Conservation (phyloP, 1,284 basidiomycete species). For the Trichosporon sp. region DNA sequence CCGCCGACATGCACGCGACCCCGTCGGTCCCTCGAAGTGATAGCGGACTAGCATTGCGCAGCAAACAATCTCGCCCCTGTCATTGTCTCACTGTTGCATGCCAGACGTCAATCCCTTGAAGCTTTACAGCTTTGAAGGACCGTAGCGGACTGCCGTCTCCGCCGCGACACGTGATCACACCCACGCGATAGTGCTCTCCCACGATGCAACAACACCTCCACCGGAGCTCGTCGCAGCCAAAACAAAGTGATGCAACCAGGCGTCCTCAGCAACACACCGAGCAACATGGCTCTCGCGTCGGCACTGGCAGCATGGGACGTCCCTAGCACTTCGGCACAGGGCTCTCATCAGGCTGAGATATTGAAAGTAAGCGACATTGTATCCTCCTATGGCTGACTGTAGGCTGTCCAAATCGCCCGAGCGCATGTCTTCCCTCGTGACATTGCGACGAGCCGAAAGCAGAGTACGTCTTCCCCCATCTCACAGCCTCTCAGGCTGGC, state of each 20-base stretch:
- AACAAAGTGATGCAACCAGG: not conserved
- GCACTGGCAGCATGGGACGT: constrained; percentile 41
- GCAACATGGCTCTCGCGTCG: constrained; percentile 40
- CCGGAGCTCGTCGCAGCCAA: not conserved
- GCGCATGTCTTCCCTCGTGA: constrained; percentile 39
- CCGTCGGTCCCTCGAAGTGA: no score
- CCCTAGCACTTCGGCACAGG: constrained; percentile 41
- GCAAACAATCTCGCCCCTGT: not conserved
- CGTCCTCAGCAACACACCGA: constrained; percentile 14
- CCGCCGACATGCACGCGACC: not conserved
- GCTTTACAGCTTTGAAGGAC: not conserved
- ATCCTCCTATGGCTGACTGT: constrained; percentile 14
- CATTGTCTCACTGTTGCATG: not conserved
- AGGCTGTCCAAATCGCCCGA: constrained; percentile 37
- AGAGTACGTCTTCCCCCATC: not conserved
- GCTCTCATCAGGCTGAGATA: constrained; percentile 36
- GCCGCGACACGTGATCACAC: not conserved
- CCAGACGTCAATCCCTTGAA: not conserved
- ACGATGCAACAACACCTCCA: not conserved
- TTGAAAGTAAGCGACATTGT: constrained; percentile 32
- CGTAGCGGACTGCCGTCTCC: not conserved
- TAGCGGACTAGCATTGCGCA: not conserved
- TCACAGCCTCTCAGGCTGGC: not conserved
- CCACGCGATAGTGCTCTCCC: not conserved
- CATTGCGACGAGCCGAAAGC: constrained; percentile 26